These are phyloP conservation scores for Thyridium curvatum DNA, from an alignment of 2,329 filamentous ascomycete genomes.

Conservation along the genomic window DNA sequence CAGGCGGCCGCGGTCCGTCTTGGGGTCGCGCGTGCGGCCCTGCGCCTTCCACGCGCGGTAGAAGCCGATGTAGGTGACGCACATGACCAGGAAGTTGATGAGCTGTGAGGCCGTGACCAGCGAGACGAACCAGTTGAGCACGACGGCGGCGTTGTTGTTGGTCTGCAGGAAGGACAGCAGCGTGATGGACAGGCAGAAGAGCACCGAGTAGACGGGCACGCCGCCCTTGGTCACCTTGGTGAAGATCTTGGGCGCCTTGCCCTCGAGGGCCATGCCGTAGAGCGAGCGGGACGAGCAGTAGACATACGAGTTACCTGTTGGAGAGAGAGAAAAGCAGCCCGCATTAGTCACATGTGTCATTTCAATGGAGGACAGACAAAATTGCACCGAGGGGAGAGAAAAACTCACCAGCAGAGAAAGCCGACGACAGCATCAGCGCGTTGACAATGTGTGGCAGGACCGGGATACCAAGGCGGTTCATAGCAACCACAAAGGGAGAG, in stretches of 20 bases:
- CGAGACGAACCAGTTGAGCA: slow-evolving; percentile 31
- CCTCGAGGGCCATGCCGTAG: slow-evolving; percentile 42
- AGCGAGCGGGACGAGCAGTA: slow-evolving; percentile 44
- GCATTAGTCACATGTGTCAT: too few species aligned
- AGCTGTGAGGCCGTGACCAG: slow-evolving; percentile 28
- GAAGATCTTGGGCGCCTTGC: slow-evolving; percentile 38
- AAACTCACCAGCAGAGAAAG: slow-evolving; percentile 57
- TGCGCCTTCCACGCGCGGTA: slow-evolving; percentile 48
- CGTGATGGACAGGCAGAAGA: slow-evolving; percentile 21
- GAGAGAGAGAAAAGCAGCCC: too few species aligned
- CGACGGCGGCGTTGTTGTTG: slow-evolving; percentile 25
- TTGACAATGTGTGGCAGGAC: slow-evolving; percentile 56
- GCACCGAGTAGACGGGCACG: slow-evolving; percentile 52
- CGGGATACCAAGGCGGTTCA: slow-evolving; percentile 47
- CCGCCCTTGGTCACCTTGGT: slow-evolving; percentile 35
- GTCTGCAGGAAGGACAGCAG: slow-evolving; percentile 31
- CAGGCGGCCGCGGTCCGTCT: background rate
- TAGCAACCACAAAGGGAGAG: slow-evolving; percentile 44
- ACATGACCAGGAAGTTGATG: slow-evolving; percentile 39
- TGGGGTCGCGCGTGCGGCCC: slow-evolving; percentile 12
- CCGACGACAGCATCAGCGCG: slow-evolving; percentile 51
- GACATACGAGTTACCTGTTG: slow-evolving; percentile 29
- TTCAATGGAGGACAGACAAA: too few species aligned
- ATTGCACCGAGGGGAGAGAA: too few species aligned
- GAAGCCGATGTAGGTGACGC: slow-evolving; percentile 37